Percentiles rank a stretch among this genome's conserved stretches.
Conservation (phyloP, 1,284 basidiomycete genomes). For the Peniophora sp. region DNA sequence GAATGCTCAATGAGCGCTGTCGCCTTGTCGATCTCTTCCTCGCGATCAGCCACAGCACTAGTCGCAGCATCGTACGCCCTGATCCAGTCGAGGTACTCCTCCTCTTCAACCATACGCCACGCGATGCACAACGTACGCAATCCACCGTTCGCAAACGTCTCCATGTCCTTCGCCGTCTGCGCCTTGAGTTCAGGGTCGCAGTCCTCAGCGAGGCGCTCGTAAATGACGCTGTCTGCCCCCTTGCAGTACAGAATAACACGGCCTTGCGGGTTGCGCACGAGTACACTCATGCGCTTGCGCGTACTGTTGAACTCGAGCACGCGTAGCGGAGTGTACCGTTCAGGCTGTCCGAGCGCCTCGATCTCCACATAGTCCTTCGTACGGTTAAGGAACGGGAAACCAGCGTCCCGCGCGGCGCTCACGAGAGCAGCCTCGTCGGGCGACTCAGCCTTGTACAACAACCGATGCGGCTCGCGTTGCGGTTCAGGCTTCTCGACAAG, state of each 20-base stretch:
- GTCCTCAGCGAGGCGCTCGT: conserved; percentile 70
- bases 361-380: conserved; percentile 77
- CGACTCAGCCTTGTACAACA: conserved; percentile 94
- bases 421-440: conserved; percentile 95
- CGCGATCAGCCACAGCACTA: conserved; percentile 70
- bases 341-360: conserved; percentile 84
- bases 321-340: conserved; percentile 75
- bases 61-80: conserved; percentile 76
- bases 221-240: conserved; percentile 95
- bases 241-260: conserved; percentile 85
- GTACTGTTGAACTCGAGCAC: conserved; percentile 91
- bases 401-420: conserved; percentile 84
- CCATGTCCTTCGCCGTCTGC: conserved; percentile 81
- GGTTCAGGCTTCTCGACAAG: conserved; percentile 72
- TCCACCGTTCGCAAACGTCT: conserved; percentile 89
- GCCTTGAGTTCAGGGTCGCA: conserved; percentile 74
- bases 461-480: conserved; percentile 50
- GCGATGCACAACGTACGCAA: conserved; percentile 89
- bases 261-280: conserved; percentile 81
- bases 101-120: conserved; percentile 72
- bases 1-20: conserved; percentile 81
- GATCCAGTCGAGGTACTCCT: conserved; percentile 84
- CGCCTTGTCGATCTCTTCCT: conserved; percentile 87
- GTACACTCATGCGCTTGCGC: conserved; percentile 89
- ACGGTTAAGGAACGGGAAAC: conserved; percentile 85